A percentile compares a stretch with the other conserved stretches of the same genome.
Conservation (phyloP, 768 basidiomycete genomes). For the Pleurotus tuoliensis region DNA sequence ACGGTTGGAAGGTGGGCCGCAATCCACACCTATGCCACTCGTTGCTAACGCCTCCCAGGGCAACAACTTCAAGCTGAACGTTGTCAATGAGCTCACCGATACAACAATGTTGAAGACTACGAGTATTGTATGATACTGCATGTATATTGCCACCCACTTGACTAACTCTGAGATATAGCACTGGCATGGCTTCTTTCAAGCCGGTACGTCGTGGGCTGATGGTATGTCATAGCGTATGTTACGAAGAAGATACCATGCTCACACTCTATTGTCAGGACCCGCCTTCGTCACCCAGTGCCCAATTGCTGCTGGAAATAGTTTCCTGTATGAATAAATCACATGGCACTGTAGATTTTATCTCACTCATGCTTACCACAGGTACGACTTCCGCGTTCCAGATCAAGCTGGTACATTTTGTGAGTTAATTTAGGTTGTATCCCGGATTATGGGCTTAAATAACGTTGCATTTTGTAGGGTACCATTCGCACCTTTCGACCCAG, state of each 20-base stretch:
- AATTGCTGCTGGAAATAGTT: slow-evolving; percentile 32
- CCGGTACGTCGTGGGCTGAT: slow-evolving; percentile 28
- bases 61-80: slow-evolving; percentile 36
- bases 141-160: background rate
- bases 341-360: slow-evolving; percentile 32
- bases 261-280: background rate
- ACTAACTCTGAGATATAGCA: slow-evolving; percentile 18
- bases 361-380: slow-evolving; percentile 34
- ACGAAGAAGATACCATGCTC: too few species aligned
- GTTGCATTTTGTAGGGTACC: slow-evolving; percentile 41
- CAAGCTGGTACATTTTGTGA: slow-evolving; percentile 31
- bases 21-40: background rate
- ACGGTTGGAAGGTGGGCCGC: slow-evolving; percentile 27
- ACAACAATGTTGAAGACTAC: slow-evolving; percentile 33
- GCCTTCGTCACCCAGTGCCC: slow-evolving; percentile 34
- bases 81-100: slow-evolving; percentile 34
- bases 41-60: slow-evolving; percentile 21
- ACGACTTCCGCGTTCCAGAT: slow-evolving; percentile 33
- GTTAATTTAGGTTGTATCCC: slow-evolving; percentile 12
- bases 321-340: slow-evolving; percentile 25
- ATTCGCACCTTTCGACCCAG: slow-evolving; percentile 21
- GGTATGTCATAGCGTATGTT: slow-evolving; percentile 13
- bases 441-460: slow-evolving; percentile 9
- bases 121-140: slow-evolving; percentile 28
- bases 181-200: slow-evolving; percentile 32